These are phyloP conservation scores for Nigrospora sphaerica DNA, from an alignment of 2,329 filamentous ascomycete genomes.

Conservation along the genomic window DNA sequence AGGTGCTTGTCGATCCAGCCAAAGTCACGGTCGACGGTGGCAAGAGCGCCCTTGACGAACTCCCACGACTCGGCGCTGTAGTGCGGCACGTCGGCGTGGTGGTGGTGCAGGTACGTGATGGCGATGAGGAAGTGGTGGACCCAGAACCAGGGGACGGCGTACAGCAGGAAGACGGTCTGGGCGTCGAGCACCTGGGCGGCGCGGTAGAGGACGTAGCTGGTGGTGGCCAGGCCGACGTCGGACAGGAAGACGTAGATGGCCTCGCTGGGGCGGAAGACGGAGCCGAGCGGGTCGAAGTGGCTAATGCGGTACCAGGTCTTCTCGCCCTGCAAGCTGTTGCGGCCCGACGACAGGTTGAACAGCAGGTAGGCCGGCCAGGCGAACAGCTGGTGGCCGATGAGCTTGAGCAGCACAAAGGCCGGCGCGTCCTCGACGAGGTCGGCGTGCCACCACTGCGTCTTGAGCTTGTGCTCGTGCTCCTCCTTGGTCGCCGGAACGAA, in stretches of 20 bases:
- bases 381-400: conserved; percentile 55
- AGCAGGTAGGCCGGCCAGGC: conserved; percentile 60
- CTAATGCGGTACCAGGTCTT: conserved; percentile 35
- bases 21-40: conserved; percentile 58
- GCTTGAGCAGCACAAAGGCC: conserved; percentile 42
- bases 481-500: conserved; percentile 48
- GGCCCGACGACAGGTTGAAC: conserved; percentile 47
- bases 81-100: conserved; percentile 49
- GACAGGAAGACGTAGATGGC: conserved; percentile 48
- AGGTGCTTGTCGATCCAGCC: conserved; percentile 58
- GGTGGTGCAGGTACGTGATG: conserved; percentile 72
- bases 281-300: conserved; percentile 56
- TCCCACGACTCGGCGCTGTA: conserved; percentile 54
- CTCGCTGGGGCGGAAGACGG: conserved; percentile 53
- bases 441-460: conserved; percentile 18
- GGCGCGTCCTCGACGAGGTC: conserved; percentile 60
- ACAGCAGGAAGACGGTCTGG: conserved; percentile 50
- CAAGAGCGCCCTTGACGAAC: conserved; percentile 53
- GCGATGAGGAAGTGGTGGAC: conserved; percentile 66
- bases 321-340: conserved; percentile 38
- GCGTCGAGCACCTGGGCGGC: conserved; percentile 45
- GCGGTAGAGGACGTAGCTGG: conserved; percentile 42
- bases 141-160: conserved; percentile 61
- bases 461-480: conserved; percentile 23
- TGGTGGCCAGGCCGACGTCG: conserved; percentile 51